Base-by-base conservation (phyloP, 345 rosid species). In the Garcia nutans region DNA sequence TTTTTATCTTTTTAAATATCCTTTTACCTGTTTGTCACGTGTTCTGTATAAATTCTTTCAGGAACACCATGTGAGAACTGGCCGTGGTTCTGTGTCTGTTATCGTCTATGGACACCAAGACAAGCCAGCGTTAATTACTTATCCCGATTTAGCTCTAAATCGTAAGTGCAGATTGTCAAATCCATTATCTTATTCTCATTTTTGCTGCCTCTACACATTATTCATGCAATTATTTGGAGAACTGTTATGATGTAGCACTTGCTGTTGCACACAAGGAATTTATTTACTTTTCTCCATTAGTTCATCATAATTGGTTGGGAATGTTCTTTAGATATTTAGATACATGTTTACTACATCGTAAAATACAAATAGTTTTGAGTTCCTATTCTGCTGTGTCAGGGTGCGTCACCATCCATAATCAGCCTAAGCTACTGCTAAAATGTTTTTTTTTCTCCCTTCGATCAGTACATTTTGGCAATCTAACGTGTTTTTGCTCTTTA, bases 91-190 rank as follows among this genome's bases (percentile, higher is more conserved):
- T 74, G 91, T 93, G 72, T 89, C 94, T 71, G 98, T 93, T 65
- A 90, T 91, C 63, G 93, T 93, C 67, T 90, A 85, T 75, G 98
- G 97, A 69, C 93, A 93, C 67, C 89, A 83, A 82, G 93, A 90
- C 77, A 93, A 91, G 86, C 97, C 98, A 22, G 94, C 97, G 33
- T 71, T 93, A 72, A 86, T 93, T 61, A 93, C 98, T 70, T 93
- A 93, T 87, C 97, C 98, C 26, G 98, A 93, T 87, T 78, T 93
- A 81, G 98, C 92, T 66, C 84, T 93, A 71, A 88, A 91, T 76
- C 87, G 94, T 93, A 84, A 89, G 95, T 82, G 45, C 59, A 69
- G 59, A 61, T 68, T 55, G 47, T 79, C 10, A 13, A 52, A 71
- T 84, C 8, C 69, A 2, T 15, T 80, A 5, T 37, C 61, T 42